phyloP scores from a whole-genome alignment of 257 asterid species.

The Gentiana macrophylla region DNA sequence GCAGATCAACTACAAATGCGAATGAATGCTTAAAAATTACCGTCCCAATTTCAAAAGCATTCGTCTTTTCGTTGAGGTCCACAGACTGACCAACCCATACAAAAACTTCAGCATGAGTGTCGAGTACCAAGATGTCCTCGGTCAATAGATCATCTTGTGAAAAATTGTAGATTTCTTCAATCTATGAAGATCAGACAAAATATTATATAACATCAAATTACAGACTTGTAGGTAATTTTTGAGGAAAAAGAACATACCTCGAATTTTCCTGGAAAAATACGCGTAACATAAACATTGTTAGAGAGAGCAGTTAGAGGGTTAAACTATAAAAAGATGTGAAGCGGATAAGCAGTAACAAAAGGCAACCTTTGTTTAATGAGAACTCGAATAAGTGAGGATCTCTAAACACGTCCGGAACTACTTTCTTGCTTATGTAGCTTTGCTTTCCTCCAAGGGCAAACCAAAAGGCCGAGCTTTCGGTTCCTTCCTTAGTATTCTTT shows the following conservation, averaged over 20 bases:
- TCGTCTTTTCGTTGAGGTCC: slow-evolving; percentile 76
- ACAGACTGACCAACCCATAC: slow-evolving; percentile 96
- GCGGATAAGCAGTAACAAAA: slow-evolving; percentile 6
- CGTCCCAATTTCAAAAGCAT: slow-evolving; percentile 83
- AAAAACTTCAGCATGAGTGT: slow-evolving; percentile 87
- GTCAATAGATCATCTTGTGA: slow-evolving; percentile 96
- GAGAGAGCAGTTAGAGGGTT: slow-evolving; percentile 7
- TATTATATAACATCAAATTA: neutral
- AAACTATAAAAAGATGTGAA: neutral
- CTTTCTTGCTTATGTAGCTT: slow-evolving; percentile 79
- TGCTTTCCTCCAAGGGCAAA: slow-evolving; percentile 94
- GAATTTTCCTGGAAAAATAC: slow-evolving; percentile 57
- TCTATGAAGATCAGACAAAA: slow-evolving; percentile 21
- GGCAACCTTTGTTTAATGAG: slow-evolving; percentile 61
- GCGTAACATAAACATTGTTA: slow-evolving; percentile 25
- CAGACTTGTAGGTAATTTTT: neutral
- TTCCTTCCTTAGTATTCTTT: slow-evolving; percentile 90
- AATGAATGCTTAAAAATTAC: slow-evolving; percentile 20
- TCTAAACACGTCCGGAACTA: slow-evolving; percentile 50
- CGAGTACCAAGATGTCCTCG: slow-evolving; percentile 83
- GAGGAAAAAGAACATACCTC: slow-evolving; percentile 44
- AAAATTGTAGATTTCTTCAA: slow-evolving; percentile 90
- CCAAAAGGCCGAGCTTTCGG: slow-evolving; percentile 98
- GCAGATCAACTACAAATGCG: no score
- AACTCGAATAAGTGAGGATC: slow-evolving; percentile 80